Percentiles rank a stretch among this genome's conserved stretches.
Conservation (phyloP, 108 stramenopile genomes). For the Parietichytrium sp. region DNA sequence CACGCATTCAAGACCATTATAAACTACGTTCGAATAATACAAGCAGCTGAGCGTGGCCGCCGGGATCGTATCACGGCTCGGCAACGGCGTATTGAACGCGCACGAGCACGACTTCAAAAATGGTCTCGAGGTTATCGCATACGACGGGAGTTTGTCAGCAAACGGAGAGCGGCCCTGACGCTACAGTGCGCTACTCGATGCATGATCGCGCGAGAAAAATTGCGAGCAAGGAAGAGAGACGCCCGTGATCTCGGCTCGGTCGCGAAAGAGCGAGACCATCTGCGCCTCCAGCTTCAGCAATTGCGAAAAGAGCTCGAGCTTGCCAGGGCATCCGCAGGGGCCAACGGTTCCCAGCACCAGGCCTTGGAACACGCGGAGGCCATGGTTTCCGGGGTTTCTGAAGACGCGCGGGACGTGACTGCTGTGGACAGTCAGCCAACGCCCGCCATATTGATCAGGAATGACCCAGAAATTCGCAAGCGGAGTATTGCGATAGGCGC, state of each 20-base stretch:
- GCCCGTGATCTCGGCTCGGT: conserved; percentile 18
- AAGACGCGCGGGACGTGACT: too few relatives aligned
- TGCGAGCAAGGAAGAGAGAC: not conserved
- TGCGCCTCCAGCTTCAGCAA: not conserved
- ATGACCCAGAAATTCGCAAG: too few relatives aligned
- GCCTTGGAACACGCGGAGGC: too few relatives aligned
- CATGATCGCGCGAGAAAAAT: conserved; percentile 47
- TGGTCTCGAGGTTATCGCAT: conserved; percentile 74
- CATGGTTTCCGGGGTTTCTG: too few relatives aligned
- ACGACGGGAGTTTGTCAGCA: conserved; percentile 64
- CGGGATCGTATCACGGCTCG: not conserved
- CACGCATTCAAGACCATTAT: not conserved
- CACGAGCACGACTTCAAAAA: conserved; percentile 56
- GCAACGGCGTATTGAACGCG: not conserved
- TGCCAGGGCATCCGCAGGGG: too few relatives aligned
- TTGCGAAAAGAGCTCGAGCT: not conserved
- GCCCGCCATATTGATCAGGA: too few relatives aligned
- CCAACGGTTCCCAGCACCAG: too few relatives aligned
- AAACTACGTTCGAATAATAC: not conserved
- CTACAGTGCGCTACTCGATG: conserved; percentile 75
- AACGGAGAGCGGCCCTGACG: conserved; percentile 62
- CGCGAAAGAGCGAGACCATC: not conserved
- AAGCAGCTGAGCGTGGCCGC: not conserved
- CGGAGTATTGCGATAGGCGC: too few relatives aligned
- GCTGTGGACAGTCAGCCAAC: too few relatives aligned